Conservation (phyloP, 805 yeast species). For the Candida xyloterini region DNA sequence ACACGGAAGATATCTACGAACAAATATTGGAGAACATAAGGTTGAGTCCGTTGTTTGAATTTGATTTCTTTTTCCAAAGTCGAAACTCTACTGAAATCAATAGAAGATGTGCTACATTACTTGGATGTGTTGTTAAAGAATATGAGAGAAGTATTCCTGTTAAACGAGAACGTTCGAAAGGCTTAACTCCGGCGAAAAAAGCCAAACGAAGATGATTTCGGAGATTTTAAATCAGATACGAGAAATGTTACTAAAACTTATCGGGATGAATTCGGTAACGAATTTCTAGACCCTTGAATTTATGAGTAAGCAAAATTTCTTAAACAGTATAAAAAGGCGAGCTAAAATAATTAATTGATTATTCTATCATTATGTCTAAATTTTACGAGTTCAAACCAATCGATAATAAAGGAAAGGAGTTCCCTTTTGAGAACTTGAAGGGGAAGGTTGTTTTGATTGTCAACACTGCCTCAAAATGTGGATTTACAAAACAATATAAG, state of each 20-base stretch:
- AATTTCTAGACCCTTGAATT: slow-evolving; percentile 1
- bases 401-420: slow-evolving; percentile 58
- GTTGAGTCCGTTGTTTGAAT: slow-evolving; percentile 72
- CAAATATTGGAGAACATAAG: slow-evolving; percentile 71
- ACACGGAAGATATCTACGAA: slow-evolving; percentile 75
- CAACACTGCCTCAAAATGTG: slow-evolving; percentile 86
- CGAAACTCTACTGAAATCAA: slow-evolving; percentile 74
- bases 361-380: slow-evolving; percentile 39
- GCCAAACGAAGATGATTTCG: neutral
- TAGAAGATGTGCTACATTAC: slow-evolving; percentile 76
- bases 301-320: neutral
- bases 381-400: slow-evolving; percentile 69
- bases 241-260: neutral
- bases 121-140: slow-evolving; percentile 75
- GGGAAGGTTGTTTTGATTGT: slow-evolving; percentile 83
- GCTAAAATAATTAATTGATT: neutral
- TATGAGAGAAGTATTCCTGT: slow-evolving; percentile 36
- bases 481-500: slow-evolving; percentile 71
- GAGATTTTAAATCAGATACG: neutral
- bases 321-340: no score
- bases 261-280: neutral
- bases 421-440: slow-evolving; percentile 56
- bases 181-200: neutral
- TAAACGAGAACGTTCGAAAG: slow-evolving; percentile 3
- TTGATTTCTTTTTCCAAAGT: slow-evolving; percentile 84